Evolutionary conservation across 2,329 filamentous ascomycete species (phyloP).

Genomic region (Gliomastix tumulicola): DNA sequence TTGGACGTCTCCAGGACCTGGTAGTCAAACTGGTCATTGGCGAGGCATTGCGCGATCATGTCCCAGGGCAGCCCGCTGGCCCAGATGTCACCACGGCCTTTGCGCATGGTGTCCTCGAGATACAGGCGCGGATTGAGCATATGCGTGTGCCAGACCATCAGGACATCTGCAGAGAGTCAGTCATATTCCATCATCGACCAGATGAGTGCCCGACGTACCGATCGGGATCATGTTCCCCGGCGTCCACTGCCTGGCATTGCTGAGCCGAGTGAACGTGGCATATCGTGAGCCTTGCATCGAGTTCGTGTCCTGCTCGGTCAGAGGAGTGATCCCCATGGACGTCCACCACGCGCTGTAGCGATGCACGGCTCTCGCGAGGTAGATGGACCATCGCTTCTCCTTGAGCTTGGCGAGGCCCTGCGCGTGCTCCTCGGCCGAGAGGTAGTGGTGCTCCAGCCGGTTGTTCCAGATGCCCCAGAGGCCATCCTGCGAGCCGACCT

Average conservation of each 20-base stretch:
- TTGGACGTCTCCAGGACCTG: neutral
- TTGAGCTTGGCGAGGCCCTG: constrained; percentile 41
- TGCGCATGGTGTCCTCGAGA: constrained; percentile 4
- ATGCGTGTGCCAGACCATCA: constrained; percentile 28
- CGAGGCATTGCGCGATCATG: neutral
- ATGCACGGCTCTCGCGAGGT: constrained; percentile 54
- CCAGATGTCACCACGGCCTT: constrained; percentile 1
- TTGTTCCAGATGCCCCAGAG: constrained; percentile 51
- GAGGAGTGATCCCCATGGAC: neutral
- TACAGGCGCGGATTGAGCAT: constrained; percentile 22
- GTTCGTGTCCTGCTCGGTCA: constrained; percentile 9
- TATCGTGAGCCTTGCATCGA: constrained; percentile 7
- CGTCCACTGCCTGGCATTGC: neutral
- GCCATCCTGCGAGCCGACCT: constrained; percentile 50
- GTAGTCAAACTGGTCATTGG: neutral
- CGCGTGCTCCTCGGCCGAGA: constrained; percentile 2
- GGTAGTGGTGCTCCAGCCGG: constrained; percentile 13
- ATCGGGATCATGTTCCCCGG: neutral
- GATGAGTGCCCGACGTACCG: neutral
- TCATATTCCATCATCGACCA: neutral
- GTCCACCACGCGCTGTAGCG: constrained; percentile 57
- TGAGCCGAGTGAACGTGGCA: neutral
- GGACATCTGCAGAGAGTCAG: constrained; percentile 14
- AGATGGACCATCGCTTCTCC: constrained; percentile 64
- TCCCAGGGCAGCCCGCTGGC: neutral